Evolutionary conservation across 2,329 filamentous ascomycete genomes (phyloP).

Genomic region (Zasmidium angulare): DNA sequence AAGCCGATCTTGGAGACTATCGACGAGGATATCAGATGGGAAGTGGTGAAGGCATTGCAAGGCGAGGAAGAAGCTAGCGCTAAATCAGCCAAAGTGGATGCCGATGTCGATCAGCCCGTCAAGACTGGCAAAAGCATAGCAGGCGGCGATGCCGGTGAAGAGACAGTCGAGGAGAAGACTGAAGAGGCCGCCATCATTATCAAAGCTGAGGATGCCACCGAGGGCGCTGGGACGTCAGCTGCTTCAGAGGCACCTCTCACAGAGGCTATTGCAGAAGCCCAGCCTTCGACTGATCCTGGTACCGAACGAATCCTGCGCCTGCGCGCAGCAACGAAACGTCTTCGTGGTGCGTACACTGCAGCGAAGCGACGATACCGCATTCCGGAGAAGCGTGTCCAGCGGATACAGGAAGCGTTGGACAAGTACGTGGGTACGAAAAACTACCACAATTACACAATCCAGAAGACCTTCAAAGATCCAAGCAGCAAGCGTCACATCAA

Average conservation of each 20-base stretch:
- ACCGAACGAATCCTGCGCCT: conserved; percentile 34
- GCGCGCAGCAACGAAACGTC: conserved; percentile 47
- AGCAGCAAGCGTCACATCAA: conserved; percentile 90
- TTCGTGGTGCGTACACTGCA: conserved; percentile 77
- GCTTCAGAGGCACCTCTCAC: neutral
- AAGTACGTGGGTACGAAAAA: conserved; percentile 82
- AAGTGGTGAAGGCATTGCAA: conserved; percentile 63
- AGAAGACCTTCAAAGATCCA: conserved; percentile 77
- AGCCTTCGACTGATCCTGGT: conserved; percentile 8
- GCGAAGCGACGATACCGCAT: conserved; percentile 87
- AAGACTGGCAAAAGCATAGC: conserved; percentile 21
- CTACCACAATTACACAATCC: conserved; percentile 97
- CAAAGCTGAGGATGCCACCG: conserved; percentile 16
- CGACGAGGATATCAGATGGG: conserved; percentile 62
- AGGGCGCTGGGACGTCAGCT: conserved; percentile 12
- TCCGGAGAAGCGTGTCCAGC: conserved; percentile 65
- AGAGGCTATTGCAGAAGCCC: neutral
- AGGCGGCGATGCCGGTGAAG: conserved; percentile 15
- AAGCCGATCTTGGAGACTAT: conserved; percentile 64
- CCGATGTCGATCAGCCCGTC: conserved; percentile 35
- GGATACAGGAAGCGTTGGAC: conserved; percentile 72
- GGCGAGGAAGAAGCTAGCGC: conserved; percentile 39
- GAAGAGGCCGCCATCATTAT: conserved; percentile 32
- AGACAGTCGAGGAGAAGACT: conserved; percentile 28
- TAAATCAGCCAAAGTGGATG: conserved; percentile 33